Evolutionary conservation across 768 basidiomycete genomes (phyloP).

Genomic region (Rhizopogon rudus): DNA sequence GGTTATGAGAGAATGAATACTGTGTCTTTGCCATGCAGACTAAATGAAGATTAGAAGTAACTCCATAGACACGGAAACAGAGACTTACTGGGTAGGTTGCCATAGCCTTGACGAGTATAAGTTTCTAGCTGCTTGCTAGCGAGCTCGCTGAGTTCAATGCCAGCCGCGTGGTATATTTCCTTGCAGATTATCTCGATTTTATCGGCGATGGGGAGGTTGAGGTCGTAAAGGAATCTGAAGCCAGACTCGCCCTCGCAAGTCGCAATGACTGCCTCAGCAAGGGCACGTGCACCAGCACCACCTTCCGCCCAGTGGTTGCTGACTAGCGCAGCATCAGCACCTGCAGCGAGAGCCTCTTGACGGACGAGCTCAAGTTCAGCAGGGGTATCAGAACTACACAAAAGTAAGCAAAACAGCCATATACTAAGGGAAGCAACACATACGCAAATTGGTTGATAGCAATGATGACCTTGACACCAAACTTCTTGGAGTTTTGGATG

Average conservation of each 20-base stretch:
- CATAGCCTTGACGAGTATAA: constrained; percentile 88
- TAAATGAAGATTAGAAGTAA: constrained; percentile 21
- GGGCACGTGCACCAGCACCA: constrained; percentile 81
- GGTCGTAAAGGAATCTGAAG: constrained; percentile 93
- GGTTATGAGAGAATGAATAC: constrained; percentile 95
- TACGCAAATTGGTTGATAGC: constrained; percentile 95
- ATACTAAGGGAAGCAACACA: constrained; percentile 27
- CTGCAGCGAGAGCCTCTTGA: constrained; percentile 72
- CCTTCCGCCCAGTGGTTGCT: constrained; percentile 98
- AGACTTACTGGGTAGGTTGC: constrained; percentile 67
- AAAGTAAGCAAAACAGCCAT: neutral
- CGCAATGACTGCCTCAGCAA: constrained; percentile 89
- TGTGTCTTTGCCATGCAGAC: constrained; percentile 99
- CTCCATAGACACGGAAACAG: constrained; percentile 1
- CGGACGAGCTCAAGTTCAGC: constrained; percentile 87
- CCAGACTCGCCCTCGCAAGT: constrained; percentile 77
- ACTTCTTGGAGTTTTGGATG: constrained; percentile 92
- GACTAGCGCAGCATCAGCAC: constrained; percentile 92
- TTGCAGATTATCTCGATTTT: constrained; percentile 87
- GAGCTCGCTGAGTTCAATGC: constrained; percentile 79
- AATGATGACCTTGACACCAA: constrained; percentile 93
- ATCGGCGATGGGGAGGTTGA: constrained; percentile 74
- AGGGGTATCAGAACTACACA: constrained; percentile 72
- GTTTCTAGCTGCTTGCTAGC: constrained; percentile 84
- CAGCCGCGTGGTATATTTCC: constrained; percentile 93